phyloP scores from a whole-genome alignment of 768 basidiomycete genomes.

The Xanthoconium purpureum region DNA sequence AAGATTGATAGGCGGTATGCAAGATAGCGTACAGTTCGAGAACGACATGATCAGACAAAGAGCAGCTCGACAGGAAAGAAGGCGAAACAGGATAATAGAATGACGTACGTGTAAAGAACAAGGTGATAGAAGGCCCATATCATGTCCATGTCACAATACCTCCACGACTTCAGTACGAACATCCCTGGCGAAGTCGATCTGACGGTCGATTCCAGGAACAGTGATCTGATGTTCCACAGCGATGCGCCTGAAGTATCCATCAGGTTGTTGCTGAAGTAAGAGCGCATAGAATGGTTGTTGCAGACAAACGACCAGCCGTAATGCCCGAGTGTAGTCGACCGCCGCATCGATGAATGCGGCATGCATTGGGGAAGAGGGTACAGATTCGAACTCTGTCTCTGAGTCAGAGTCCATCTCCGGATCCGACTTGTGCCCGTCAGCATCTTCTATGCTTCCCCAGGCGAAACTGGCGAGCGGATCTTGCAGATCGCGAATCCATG shows the following conservation, averaged over 20 bases:
- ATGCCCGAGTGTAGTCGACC: not conserved
- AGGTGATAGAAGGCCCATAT: too few species aligned
- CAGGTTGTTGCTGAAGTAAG: not conserved
- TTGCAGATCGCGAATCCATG: constrained; percentile 6
- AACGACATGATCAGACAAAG: too few species aligned
- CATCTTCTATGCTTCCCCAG: not conserved
- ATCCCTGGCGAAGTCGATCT: not conserved
- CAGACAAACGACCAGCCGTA: not conserved
- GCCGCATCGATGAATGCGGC: too few species aligned
- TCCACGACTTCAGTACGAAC: not conserved
- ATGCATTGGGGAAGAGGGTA: not conserved
- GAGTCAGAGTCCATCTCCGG: too few species aligned
- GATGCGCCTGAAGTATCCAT: not conserved
- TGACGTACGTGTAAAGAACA: too few species aligned
- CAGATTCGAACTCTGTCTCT: not conserved
- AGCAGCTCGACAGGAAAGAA: too few species aligned
- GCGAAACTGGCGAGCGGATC: not conserved
- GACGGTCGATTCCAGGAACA: not conserved
- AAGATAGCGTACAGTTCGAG: too few species aligned
- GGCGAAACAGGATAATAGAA: too few species aligned
- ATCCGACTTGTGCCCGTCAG: not conserved
- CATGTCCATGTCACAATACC: not conserved
- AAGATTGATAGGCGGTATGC: too few species aligned
- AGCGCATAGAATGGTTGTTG: not conserved
- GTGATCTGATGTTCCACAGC: not conserved